Percentiles rank a stretch among this genome's conserved stretches.
phyloP scores from a whole-genome alignment of 148 eudicot genomes.

The Arbutus unedo region DNA sequence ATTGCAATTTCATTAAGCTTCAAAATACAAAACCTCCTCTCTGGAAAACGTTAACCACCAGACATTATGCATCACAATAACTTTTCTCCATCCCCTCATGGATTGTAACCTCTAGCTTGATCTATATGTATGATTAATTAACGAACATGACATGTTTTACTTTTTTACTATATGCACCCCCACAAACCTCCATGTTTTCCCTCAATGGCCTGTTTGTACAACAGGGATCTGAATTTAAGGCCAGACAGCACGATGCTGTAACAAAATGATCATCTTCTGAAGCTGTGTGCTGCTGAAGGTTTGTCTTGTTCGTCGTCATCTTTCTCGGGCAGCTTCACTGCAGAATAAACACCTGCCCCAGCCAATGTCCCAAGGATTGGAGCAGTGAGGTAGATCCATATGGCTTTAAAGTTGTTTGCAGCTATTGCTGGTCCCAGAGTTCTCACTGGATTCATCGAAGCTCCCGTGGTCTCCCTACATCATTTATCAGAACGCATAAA shows the following conservation, averaged over 20 bases:
- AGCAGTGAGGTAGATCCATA: constrained; percentile 87
- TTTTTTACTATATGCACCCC: constrained; percentile 9
- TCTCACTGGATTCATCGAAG: constrained; percentile 97
- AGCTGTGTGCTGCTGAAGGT: constrained; percentile 49
- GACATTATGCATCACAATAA: neutral
- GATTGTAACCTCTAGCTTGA: neutral
- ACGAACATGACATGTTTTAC: neutral
- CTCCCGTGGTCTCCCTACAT: constrained; percentile 72
- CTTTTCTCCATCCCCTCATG: neutral
- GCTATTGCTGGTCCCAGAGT: constrained; percentile 95
- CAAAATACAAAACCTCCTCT: neutral
- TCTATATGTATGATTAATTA: neutral
- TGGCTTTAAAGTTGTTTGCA: constrained; percentile 65
- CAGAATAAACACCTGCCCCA: constrained; percentile 84
- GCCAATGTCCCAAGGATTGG: constrained; percentile 83
- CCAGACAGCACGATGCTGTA: neutral
- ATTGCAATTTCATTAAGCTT: neutral
- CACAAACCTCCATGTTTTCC: neutral
- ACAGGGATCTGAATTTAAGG: neutral
- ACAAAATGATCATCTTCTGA: constrained; percentile 41
- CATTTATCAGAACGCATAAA: constrained; percentile 12
- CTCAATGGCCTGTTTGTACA: neutral
- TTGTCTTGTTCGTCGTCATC: constrained; percentile 39
- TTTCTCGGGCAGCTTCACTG: constrained; percentile 72
- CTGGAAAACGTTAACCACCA: neutral